Evolutionary conservation across 2,329 filamentous ascomycete genomes (phyloP), one percentile per base, ranked within the genome.

Genomic region (Penicillium sp.): DNA sequence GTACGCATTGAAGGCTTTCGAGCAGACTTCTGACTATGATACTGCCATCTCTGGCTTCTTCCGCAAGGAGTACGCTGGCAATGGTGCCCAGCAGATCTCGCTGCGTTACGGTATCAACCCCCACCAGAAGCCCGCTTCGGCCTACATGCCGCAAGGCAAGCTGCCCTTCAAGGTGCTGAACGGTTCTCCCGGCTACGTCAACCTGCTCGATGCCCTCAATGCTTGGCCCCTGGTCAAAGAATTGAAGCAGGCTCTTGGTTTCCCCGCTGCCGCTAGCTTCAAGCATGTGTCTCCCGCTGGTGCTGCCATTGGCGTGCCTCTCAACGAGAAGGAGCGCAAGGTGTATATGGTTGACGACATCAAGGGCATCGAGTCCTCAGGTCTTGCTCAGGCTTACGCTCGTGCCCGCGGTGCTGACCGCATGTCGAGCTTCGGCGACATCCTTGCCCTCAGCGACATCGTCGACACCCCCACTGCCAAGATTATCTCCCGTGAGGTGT

Each of bases 301-400:
- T 59, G 92, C 90, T 42, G 90, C 92, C 51, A 92, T 98, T 57
- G 92, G 89, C 51, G 80, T 92, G 5, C 86, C 88, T 14, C 76
- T 98, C 48, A 86, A 73, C 48, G 79, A 85, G 27, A 84, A 85
- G 35, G 92, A 98, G 77, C 83, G 85, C 68, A 93, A 94, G 71
- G 92, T 95, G 38, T 98, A 95, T 75, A 95, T 98, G 75, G 92
- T 98, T 42, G 86, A 94, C 59, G 92, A 95, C 61, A 93, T 98
- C 56, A 77, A 80, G 44, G 89, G 87, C 37, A 80, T 98, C 47
- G 87, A 94, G 67, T 77, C 77, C 31, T 96, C 90, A 6, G 76
- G 75, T 29, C 79, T 96, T 20, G 92, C 92, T 15, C 89, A 95
- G 69, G 92, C 92, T 26, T 98, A 98, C 60, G 90, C 92, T 42